Conservation (phyloP, 1,139 yeast genomes). For the Saccharomyces hybrid region DNA sequence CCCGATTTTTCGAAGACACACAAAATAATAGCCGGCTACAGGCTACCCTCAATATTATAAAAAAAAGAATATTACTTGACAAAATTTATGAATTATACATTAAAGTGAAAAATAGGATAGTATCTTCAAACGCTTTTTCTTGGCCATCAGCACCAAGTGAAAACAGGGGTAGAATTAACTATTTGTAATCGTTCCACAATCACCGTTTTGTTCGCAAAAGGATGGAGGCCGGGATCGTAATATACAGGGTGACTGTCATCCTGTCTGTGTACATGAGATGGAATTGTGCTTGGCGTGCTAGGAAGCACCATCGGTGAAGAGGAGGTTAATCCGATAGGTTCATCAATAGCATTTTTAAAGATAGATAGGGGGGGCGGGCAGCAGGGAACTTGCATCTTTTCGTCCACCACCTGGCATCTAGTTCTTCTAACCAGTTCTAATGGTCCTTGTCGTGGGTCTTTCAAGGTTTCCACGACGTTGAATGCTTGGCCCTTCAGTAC, state of each 20-base stretch:
- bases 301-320: constrained; percentile 5
- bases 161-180: constrained; percentile 54
- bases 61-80: not conserved
- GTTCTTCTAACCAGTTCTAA: constrained; percentile 57
- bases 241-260: not conserved
- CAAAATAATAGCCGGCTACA: not conserved
- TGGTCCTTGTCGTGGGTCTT: constrained; percentile 55
- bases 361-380: constrained; percentile 33
- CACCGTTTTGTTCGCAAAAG: constrained; percentile 36
- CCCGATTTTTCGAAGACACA: not conserved
- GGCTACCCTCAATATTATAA: not conserved
- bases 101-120: not conserved
- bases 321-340: constrained; percentile 17
- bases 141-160: constrained; percentile 53
- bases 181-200: constrained; percentile 57
- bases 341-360: constrained; percentile 32
- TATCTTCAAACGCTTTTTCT: not conserved
- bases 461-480: constrained; percentile 61
- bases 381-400: constrained; percentile 50
- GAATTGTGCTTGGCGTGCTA: not conserved
- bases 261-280: not conserved
- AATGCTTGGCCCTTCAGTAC: constrained; percentile 75
- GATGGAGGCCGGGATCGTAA: not conserved
- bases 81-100: not conserved
- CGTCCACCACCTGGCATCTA: constrained; percentile 54